Evolutionary conservation across 345 rosid species (phyloP).

Genomic region (Syzygium jambos): DNA sequence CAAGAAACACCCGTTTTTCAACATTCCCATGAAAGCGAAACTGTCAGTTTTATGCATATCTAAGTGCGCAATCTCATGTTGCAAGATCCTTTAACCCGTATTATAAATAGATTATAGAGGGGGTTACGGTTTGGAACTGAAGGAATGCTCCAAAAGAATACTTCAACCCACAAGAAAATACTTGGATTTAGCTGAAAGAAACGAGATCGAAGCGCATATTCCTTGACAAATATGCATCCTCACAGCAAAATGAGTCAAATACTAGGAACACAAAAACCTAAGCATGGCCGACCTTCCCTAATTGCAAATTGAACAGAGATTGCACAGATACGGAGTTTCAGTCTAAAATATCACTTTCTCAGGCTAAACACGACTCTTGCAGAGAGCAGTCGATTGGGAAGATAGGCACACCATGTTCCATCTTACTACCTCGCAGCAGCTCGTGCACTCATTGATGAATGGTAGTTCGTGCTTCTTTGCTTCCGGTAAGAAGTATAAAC

Average conservation of each 20-base stretch:
- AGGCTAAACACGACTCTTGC: neutral
- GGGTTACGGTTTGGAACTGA: neutral
- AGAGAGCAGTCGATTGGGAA: neutral
- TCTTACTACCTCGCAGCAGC: conserved; percentile 18
- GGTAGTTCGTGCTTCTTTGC: conserved; percentile 85
- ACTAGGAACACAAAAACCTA: neutral
- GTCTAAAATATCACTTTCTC: neutral
- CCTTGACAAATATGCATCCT: neutral
- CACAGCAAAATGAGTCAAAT: neutral
- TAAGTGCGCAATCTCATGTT: neutral
- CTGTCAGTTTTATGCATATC: neutral
- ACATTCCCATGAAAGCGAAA: neutral
- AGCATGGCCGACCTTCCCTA: neutral
- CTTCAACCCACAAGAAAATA: neutral
- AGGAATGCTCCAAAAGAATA: neutral
- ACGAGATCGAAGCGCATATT: neutral
- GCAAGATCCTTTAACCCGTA: neutral
- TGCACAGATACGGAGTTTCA: neutral
- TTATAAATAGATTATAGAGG: neutral
- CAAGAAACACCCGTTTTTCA: neutral
- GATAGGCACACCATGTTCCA: neutral
- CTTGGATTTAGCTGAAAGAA: neutral
- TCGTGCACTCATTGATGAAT: conserved; percentile 91
- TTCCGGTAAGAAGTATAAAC: conserved; percentile 92
- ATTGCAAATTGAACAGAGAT: neutral